A percentile compares a stretch with the other conserved stretches of the same genome.
phyloP scores from a whole-genome alignment of 768 basidiomycete species.

The Termitomyces sp. region DNA sequence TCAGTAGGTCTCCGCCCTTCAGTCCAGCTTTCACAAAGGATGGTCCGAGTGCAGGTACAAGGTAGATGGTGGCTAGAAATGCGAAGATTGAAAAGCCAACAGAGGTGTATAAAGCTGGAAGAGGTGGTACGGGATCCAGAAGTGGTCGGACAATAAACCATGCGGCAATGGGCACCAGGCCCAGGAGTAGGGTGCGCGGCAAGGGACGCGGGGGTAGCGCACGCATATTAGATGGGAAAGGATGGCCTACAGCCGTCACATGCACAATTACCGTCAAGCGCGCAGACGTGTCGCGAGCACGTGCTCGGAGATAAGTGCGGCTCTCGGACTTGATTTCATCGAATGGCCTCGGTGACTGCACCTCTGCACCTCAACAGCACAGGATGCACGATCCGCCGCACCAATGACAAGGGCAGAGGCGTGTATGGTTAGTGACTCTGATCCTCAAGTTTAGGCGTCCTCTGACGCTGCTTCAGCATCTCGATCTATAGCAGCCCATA shows the following conservation, averaged over 20 bases:
- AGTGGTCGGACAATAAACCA: constrained; percentile 75
- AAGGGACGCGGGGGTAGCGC: constrained; percentile 41
- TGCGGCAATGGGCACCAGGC: constrained; percentile 58
- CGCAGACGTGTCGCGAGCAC: constrained; percentile 11
- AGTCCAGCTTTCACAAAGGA: constrained; percentile 78
- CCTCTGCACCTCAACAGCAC: constrained; percentile 37
- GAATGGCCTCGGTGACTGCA: constrained; percentile 6
- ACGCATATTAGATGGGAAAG: constrained; percentile 10
- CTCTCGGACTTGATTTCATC: constrained; percentile 5
- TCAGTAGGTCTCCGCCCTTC: constrained; percentile 83
- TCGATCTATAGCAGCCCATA: constrained; percentile 47
- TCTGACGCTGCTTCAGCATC: constrained; percentile 31
- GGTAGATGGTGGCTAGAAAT: constrained; percentile 65
- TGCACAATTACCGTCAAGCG: not conserved
- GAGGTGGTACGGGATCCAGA: constrained; percentile 58
- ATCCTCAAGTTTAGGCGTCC: not conserved
- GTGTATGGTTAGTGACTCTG: constrained; percentile 47
- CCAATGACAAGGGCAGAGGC: constrained; percentile 50
- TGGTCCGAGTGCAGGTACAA: constrained; percentile 79
- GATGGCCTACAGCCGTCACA: not conserved
- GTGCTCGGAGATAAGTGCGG: constrained; percentile 13
- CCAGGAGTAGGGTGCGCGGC: constrained; percentile 43
- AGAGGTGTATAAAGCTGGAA: constrained; percentile 72
- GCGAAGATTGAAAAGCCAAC: constrained; percentile 83
- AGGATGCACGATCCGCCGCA: constrained; percentile 40